Evolutionary conservation across 129 eudicot genomes (phyloP), one percentile per base, ranked within the genome.

Genomic region (Tanacetum coccineum): DNA sequence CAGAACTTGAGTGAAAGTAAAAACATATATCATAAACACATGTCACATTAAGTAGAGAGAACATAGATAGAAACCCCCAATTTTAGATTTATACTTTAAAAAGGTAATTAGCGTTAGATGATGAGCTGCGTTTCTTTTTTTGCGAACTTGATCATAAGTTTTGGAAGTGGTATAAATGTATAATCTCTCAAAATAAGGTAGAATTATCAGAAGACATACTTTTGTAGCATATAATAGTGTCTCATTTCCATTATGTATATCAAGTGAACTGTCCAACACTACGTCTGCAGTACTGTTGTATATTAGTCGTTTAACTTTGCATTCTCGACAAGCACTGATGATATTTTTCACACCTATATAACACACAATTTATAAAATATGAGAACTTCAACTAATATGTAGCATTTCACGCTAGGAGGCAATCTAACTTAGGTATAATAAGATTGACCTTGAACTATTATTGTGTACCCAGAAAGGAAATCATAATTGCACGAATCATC

Each of bases 261-360:
- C 87, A 79, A 40, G 96, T 14, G 74, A 68, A 44, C 77, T 71
- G 58, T 87, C 90, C 75, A 67, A 75, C 74, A 91, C 88, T 18
- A 91, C 96, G 56, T 83, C 87, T 59, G 94, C 85, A 46, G 88
- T 75, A 59, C 97, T 87, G 70, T 81, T 83, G 84, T 87, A 91
- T 75, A 91, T 71, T 40, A 91, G 76, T 62, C 78, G 75, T 74
- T 83, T 79, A 9, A 91, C 90, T 79, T 81, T 83, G 70, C 90
- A 80, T 54, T 91, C 93, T 76, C 80, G 79, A 68, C 97, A 91
- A 67, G 94, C 96, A 83, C 74, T 73, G 26, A 87, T 78, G 26
- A 91, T 81, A 77, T 91, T 85, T 74, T 91, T 91, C 45, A 76
- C 82, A 70, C 97, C 97, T 91, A 76, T 19, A 56, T 14, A 36